Base-by-base conservation (phyloP, 306 rosid species). In the Vicia villosa region DNA sequence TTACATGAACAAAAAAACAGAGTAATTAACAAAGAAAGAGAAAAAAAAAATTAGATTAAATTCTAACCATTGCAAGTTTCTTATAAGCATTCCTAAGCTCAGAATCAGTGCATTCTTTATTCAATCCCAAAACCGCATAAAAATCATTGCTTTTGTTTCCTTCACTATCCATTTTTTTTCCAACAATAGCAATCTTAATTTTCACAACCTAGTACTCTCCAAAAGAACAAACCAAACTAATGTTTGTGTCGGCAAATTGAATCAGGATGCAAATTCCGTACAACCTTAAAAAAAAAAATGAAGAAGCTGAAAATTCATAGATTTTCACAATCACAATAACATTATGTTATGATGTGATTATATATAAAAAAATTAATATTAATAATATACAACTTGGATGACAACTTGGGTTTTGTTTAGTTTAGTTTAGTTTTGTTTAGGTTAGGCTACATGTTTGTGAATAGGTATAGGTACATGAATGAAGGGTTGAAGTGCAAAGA, bases 51-150 rank as follows among this genome's bases (percentile, higher is more conserved):
- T 68, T 1, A 59, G 41, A 34, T 43, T 67, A 14, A 81, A 72
- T 22, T 79, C 91, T 83, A 80, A 91, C 97, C 97, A 87, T 54
- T 71, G 97, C 97, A 45, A 91, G 88, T 82, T 84, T 95, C 89
- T 81, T 95, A 82, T 95, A 95, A 3, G 97, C 91, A 75, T 72
- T 86, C 63, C 83, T 77, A 73, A 95, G 86, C 79, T 95, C 97
- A 22, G 75, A 64, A 17, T 80, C 85, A 1, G 92, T 62, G 85
- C 99, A 95, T 78, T 89, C 97, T 76, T 89, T 91, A 26, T 86
- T 73, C 89, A 95, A 72, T 9, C 95, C 99, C 80, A 94, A 74
- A 36, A 91, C 82, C 3, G 80, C 81, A 37, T 95, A 95, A 30
- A 84, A 88, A 56, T 89, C 91, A 68, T 38, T 75, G 68, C 72